These are phyloP conservation scores for Vitis riparia DNA, from an alignment of 164 flowering plant species.

Conservation along the genomic window DNA sequence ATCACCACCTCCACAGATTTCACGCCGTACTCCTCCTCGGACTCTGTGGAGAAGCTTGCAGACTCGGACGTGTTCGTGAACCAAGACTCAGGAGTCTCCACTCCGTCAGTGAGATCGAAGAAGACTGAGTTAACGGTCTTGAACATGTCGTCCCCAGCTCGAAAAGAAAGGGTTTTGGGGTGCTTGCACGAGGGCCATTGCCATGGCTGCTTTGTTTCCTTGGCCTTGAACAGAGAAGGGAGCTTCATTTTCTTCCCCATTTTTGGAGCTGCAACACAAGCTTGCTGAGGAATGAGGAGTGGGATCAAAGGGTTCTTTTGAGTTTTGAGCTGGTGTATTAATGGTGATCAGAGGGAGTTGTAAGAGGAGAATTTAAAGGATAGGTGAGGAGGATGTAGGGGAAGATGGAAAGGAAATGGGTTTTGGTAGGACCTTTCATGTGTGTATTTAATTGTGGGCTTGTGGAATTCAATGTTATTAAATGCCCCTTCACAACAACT, in stretches of 20 bases:
- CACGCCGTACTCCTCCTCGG: constrained; percentile 14
- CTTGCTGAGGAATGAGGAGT: neutral
- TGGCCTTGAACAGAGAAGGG: constrained; percentile 23
- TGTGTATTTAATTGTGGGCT: constrained; percentile 20
- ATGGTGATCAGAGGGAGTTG: constrained; percentile 6
- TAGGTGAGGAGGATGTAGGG: neutral
- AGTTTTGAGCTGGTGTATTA: neutral
- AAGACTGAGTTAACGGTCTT: constrained; percentile 48
- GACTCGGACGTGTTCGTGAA: constrained; percentile 29
- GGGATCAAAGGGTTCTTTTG: neutral
- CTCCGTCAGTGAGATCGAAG: constrained; percentile 18
- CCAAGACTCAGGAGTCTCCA: constrained; percentile 31
- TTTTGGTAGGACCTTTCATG: constrained; percentile 14
- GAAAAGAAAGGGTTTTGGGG: constrained; percentile 50
- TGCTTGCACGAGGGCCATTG: constrained; percentile 35
- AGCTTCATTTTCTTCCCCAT: constrained; percentile 20
- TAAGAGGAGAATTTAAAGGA: constrained; percentile 15
- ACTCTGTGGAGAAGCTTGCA: constrained; percentile 18
- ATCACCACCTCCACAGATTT: constrained; percentile 32
- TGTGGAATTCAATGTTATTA: constrained; percentile 17
- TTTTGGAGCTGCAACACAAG: neutral
- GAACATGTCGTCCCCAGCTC: constrained; percentile 26
- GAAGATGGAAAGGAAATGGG: constrained; percentile 14
- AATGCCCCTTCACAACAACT: constrained; percentile 11
- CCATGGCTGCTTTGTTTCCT: constrained; percentile 19